phyloP scores from a whole-genome alignment of 768 basidiomycete species.

The Boletus patriciae region DNA sequence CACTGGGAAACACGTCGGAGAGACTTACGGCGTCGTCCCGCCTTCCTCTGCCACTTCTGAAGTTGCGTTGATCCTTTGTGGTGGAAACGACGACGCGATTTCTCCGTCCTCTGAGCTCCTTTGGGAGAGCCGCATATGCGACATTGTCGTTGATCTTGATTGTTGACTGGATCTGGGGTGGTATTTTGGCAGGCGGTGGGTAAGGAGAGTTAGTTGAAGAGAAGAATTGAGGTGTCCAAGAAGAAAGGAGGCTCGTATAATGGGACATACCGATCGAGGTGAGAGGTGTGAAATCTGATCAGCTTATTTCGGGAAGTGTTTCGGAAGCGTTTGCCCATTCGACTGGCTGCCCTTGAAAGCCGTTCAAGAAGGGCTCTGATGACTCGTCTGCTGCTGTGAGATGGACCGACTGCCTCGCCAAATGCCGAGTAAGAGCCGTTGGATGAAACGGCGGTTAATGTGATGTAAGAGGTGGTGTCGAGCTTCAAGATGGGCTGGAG shows the following conservation, averaged over 20 bases:
- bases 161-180: conserved; percentile 67
- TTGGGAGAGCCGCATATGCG: conserved; percentile 85
- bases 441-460: conserved; percentile 77
- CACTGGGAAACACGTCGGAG: background rate
- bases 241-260: conserved; percentile 73
- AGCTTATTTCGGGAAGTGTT: conserved; percentile 65
- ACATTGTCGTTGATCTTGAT: conserved; percentile 90
- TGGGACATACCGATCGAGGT: conserved; percentile 87
- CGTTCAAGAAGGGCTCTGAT: conserved; percentile 71
- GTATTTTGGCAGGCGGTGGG: conserved; percentile 76
- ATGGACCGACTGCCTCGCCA: conserved; percentile 90
- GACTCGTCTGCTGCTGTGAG: conserved; percentile 69
- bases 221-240: conserved; percentile 56
- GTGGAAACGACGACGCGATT: conserved; percentile 63
- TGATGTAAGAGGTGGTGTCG: conserved; percentile 73
- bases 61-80: conserved; percentile 65
- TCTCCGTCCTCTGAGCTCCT: conserved; percentile 78
- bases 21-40: conserved; percentile 42
- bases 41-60: conserved; percentile 76
- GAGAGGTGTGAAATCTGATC: conserved; percentile 86
- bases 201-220: conserved; percentile 45
- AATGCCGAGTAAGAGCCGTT: conserved; percentile 91
- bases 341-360: conserved; percentile 81
- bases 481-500: conserved; percentile 41
- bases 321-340: conserved; percentile 82